These are phyloP conservation scores for Epichloe scottii DNA, from an alignment of 2,329 filamentous ascomycete species.

Conservation along the genomic window DNA sequence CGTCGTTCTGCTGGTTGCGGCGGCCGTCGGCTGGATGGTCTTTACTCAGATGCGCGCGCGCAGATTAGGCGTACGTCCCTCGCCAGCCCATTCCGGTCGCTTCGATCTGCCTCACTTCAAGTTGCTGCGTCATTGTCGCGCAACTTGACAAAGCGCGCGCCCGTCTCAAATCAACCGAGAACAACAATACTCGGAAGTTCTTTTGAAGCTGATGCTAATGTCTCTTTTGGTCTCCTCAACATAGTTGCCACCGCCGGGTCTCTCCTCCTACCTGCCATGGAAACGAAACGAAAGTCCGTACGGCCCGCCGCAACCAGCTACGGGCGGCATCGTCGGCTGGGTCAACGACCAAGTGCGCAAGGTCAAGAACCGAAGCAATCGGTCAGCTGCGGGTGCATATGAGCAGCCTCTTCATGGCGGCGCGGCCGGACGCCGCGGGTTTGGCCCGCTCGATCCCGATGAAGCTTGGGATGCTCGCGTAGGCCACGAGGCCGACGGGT, in stretches of 20 bases:
- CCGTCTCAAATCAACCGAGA: too few relatives aligned
- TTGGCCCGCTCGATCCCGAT: constrained; percentile 64
- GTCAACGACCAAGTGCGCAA: constrained; percentile 51
- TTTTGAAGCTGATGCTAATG: neutral
- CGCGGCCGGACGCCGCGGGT: constrained; percentile 38
- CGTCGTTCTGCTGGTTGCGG: constrained; percentile 45
- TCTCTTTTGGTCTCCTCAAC: neutral
- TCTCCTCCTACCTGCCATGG: constrained; percentile 63
- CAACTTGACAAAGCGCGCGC: neutral
- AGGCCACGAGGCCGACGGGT: constrained; percentile 56
- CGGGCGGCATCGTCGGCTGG: constrained; percentile 60
- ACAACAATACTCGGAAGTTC: neutral
- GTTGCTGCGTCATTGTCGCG: neutral
- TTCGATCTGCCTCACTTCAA: too few relatives aligned
- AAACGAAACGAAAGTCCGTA: constrained; percentile 33
- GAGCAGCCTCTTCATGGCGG: constrained; percentile 42
- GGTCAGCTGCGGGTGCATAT: constrained; percentile 59
- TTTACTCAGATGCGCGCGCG: constrained; percentile 62
- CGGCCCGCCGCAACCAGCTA: constrained; percentile 39
- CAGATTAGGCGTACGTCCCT: constrained; percentile 49
- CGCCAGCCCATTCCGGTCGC: neutral
- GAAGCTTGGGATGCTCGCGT: constrained; percentile 79
- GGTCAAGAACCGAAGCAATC: constrained; percentile 52
- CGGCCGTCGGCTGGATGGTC: constrained; percentile 51
- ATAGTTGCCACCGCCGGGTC: constrained; percentile 56